phyloP scores from a whole-genome alignment of 176 grass and related monocot genomes.

The Triticum monococcum region DNA sequence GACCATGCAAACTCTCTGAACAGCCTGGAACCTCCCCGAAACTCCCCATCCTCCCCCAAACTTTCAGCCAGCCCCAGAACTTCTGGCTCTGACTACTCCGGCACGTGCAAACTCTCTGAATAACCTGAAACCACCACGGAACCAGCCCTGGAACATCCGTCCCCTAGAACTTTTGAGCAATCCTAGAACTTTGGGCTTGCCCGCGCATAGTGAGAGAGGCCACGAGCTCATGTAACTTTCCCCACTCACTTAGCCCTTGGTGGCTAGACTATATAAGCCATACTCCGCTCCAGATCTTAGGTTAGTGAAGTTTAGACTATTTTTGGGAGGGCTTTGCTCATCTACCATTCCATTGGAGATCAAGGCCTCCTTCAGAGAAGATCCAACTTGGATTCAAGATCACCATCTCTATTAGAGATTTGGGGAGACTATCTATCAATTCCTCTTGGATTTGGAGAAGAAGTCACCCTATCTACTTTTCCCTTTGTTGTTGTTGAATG shows the following conservation, averaged over 20 bases:
- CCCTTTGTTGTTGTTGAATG: too few relatives aligned
- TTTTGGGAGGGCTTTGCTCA: too few relatives aligned
- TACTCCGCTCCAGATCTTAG: background rate
- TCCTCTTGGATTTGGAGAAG: too few relatives aligned
- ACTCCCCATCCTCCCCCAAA: background rate
- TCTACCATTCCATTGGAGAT: too few relatives aligned
- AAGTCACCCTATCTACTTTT: too few relatives aligned
- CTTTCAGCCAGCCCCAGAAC: background rate
- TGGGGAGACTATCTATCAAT: too few relatives aligned
- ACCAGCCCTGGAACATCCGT: background rate
- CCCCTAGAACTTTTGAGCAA: background rate
- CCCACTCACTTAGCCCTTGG: background rate
- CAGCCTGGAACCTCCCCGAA: too few relatives aligned
- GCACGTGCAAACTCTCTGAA: background rate
- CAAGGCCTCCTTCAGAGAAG: too few relatives aligned
- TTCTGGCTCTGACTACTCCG: background rate
- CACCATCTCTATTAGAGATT: too few relatives aligned
- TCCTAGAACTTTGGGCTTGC: background rate
- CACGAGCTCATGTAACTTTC: background rate
- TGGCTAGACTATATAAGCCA: background rate
- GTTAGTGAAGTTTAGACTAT: background rate
- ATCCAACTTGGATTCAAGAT: too few relatives aligned
- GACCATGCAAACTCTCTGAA: background rate
- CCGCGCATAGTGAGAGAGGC: background rate
- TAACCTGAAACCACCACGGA: background rate